These are phyloP conservation scores for Taiozyma onychis DNA, from an alignment of 1,139 yeast species.

Conservation along the genomic window DNA sequence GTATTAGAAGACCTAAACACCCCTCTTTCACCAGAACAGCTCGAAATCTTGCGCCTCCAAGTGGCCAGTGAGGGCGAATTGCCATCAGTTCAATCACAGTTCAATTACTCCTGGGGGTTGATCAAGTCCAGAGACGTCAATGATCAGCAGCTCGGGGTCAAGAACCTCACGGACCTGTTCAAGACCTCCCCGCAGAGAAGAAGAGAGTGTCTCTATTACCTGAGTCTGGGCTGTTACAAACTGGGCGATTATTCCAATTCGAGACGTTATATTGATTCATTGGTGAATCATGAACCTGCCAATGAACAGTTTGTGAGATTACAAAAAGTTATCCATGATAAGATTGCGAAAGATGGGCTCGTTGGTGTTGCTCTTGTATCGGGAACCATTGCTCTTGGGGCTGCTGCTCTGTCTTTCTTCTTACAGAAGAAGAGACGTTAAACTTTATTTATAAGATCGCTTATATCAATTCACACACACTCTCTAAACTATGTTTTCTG, in stretches of 20 bases:
- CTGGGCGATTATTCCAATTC: conserved; percentile 85
- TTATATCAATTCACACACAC: conserved; percentile 7
- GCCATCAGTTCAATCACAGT: conserved; percentile 76
- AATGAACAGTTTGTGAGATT: conserved; percentile 72
- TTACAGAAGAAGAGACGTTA: conserved; percentile 25
- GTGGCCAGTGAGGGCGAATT: conserved; percentile 76
- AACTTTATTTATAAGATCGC: background rate
- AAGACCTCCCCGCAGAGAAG: conserved; percentile 77
- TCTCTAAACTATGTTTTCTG: conserved; percentile 35
- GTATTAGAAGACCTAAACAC: conserved; percentile 30
- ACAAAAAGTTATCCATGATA: conserved; percentile 74
- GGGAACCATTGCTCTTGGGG: conserved; percentile 78
- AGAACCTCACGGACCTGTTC: conserved; percentile 66
- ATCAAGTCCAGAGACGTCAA: conserved; percentile 58
- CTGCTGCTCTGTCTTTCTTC: conserved; percentile 60
- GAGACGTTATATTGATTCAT: conserved; percentile 74
- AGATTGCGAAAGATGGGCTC: conserved; percentile 79
- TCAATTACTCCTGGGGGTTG: conserved; percentile 96
- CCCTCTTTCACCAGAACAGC: conserved; percentile 70
- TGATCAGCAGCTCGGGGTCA: conserved; percentile 76
- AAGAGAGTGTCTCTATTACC: conserved; percentile 83
- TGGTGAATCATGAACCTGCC: conserved; percentile 75
- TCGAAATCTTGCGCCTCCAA: conserved; percentile 70
- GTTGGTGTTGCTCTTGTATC: conserved; percentile 85
- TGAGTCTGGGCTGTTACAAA: conserved; percentile 84